Conservation (phyloP, 495 filamentous ascomycete genomes). For the Podospora pseudoanserina region DNA sequence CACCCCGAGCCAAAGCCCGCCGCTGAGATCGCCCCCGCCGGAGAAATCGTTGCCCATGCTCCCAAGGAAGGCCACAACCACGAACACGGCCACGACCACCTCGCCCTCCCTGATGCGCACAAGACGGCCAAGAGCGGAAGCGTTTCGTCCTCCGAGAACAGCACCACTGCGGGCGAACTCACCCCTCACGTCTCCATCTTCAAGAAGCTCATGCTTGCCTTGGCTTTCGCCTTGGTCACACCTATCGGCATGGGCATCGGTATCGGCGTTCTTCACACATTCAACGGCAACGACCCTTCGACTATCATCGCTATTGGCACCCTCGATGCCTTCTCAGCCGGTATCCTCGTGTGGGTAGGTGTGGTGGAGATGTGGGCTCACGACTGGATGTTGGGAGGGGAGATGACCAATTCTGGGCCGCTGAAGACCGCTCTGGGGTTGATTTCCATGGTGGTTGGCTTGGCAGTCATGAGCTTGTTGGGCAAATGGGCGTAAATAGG, state of each 20-base stretch:
- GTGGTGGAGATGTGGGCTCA: slow-evolving; percentile 57
- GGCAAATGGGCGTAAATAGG: slow-evolving; percentile 33
- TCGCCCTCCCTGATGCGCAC: neutral
- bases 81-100: slow-evolving; percentile 1
- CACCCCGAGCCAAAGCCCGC: slow-evolving; percentile 13
- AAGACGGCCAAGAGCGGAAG: neutral
- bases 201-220: slow-evolving; percentile 47
- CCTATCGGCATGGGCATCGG: slow-evolving; percentile 60
- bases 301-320: slow-evolving; percentile 58
- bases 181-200: slow-evolving; percentile 25
- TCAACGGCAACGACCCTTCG: slow-evolving; percentile 54
- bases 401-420: slow-evolving; percentile 19
- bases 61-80: neutral
- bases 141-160: neutral
- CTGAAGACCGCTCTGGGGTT: slow-evolving; percentile 23
- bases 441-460: slow-evolving; percentile 22
- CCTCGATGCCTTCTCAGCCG: slow-evolving; percentile 54
- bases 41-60: neutral
- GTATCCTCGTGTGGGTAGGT: slow-evolving; percentile 58
- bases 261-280: slow-evolving; percentile 48
- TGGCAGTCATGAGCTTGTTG: slow-evolving; percentile 34
- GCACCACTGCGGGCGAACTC: neutral
- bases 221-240: slow-evolving; percentile 53
- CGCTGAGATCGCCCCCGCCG: neutral
- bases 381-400: slow-evolving; percentile 9